phyloP scores from a whole-genome alignment of 2,329 filamentous ascomycete species.

The Chlorencoelia australis region DNA sequence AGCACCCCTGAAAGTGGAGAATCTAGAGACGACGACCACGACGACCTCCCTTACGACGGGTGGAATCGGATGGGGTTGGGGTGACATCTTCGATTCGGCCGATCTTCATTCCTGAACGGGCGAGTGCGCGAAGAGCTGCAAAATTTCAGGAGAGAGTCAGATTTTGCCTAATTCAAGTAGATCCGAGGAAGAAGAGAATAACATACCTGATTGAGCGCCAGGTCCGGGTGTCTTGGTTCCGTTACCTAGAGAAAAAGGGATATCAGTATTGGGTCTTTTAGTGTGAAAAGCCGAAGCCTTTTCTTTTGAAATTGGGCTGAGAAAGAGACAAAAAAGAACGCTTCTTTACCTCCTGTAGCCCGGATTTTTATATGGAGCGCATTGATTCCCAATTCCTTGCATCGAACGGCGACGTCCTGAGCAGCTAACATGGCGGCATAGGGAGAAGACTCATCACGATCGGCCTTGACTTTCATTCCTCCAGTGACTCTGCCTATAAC shows the following conservation, averaged over 20 bases:
- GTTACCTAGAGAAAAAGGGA: slow-evolving; percentile 54
- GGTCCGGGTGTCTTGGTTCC: slow-evolving; percentile 99
- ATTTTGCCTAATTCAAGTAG: too few relatives aligned
- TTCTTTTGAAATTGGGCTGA: background rate
- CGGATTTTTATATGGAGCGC: slow-evolving; percentile 99
- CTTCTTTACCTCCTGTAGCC: slow-evolving; percentile 75
- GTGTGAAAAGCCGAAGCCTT: too few relatives aligned
- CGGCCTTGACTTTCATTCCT: slow-evolving; percentile 99
- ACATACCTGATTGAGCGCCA: slow-evolving; percentile 96
- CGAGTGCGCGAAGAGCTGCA: slow-evolving; percentile 96
- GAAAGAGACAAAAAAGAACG: background rate
- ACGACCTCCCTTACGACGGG: slow-evolving; percentile 99
- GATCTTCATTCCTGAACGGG: slow-evolving; percentile 99
- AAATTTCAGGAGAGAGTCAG: too few relatives aligned
- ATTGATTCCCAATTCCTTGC: slow-evolving; percentile 78
- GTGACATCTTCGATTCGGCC: slow-evolving; percentile 99
- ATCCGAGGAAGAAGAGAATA: too few relatives aligned
- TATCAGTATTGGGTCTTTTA: slow-evolving; percentile 3
- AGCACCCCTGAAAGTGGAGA: slow-evolving; percentile 16
- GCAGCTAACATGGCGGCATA: slow-evolving; percentile 99
- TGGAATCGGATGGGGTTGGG: slow-evolving; percentile 97
- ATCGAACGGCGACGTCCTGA: slow-evolving; percentile 90
- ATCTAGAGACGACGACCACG: slow-evolving; percentile 99
- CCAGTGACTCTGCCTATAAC: slow-evolving; percentile 99
- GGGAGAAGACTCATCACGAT: slow-evolving; percentile 98